Percentiles rank a stretch among this genome's conserved stretches.
These are phyloP conservation scores for Trifolium subterraneum DNA, from an alignment of 306 rosid species.

Conservation along the genomic window DNA sequence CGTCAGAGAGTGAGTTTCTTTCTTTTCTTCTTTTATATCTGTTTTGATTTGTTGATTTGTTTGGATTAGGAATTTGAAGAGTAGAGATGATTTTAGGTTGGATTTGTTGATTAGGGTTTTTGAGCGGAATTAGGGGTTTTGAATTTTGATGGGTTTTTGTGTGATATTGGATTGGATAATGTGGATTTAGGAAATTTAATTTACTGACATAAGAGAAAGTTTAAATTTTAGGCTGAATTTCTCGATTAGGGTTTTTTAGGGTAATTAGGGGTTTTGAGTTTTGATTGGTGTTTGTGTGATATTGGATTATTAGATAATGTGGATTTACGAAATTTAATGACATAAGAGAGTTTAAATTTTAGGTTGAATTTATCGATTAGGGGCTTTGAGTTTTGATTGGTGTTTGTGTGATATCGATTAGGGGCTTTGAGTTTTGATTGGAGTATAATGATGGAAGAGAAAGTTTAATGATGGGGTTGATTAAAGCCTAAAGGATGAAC, in stretches of 20 bases:
- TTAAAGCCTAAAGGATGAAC: not conserved
- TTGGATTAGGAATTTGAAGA: not conserved
- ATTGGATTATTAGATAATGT: not conserved
- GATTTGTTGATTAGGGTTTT: slow-evolving; percentile 35
- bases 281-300: not conserved
- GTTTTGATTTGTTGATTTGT: not conserved
- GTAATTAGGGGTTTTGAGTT: slow-evolving; percentile 1
- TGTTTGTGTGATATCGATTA: no score
- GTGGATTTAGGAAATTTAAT: not conserved
- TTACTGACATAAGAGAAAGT: not conserved
- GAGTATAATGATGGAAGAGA: not conserved
- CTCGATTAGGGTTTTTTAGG: slow-evolving; percentile 32
- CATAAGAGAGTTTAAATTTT: not conserved
- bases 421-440: slow-evolving; percentile 1
- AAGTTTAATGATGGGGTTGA: not conserved
- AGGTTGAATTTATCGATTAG: slow-evolving; percentile 26
- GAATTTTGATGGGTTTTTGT: not conserved
- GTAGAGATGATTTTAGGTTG: not conserved
- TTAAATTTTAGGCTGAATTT: not conserved
- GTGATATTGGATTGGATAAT: not conserved
- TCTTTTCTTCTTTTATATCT: not conserved
- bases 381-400: slow-evolving; percentile 25
- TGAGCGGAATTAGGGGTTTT: not conserved
- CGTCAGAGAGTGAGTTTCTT: slow-evolving; percentile 68
- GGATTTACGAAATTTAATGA: not conserved